Conservation (phyloP, 768 basidiomycete species). For the Candolleomyces efflorescens region DNA sequence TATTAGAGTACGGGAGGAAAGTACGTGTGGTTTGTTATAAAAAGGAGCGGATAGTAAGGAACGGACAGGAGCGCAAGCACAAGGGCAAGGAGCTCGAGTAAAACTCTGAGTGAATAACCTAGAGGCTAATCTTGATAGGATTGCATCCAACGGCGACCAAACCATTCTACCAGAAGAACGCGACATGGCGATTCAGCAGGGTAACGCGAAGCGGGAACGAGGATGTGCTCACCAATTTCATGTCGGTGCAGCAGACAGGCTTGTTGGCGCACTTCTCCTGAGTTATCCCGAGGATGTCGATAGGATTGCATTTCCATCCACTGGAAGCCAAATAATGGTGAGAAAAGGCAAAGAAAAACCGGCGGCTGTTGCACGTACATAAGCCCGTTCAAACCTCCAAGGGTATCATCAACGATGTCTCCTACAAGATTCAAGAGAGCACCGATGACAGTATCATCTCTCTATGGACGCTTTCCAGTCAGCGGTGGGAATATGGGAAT, state of each 20-base stretch:
- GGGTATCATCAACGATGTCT: neutral
- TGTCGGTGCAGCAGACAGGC: conserved; percentile 37
- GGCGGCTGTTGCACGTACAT: neutral
- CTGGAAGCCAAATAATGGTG: neutral
- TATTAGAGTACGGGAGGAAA: too few relatives aligned
- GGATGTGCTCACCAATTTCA: conserved; percentile 22
- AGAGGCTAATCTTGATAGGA: conserved; percentile 29
- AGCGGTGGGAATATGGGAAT: neutral
- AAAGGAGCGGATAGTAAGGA: too few relatives aligned
- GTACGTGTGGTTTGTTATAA: too few relatives aligned
- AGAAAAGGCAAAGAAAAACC: neutral
- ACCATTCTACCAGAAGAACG: conserved; percentile 18
- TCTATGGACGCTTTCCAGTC: neutral
- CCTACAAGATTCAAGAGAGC: neutral
- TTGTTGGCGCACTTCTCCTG: conserved; percentile 23
- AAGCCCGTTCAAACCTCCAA: neutral
- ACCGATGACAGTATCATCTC: neutral
- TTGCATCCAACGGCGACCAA: conserved; percentile 36
- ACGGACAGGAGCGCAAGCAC: too few relatives aligned
- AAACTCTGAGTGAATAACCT: too few relatives aligned
- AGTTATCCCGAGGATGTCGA: conserved; percentile 4
- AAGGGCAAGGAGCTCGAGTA: too few relatives aligned
- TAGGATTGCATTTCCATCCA: neutral
- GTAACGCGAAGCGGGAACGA: conserved; percentile 4
- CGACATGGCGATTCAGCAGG: neutral